These are phyloP conservation scores for Flaveria bidentis DNA, from an alignment of 129 eudicot genomes.

Conservation along the genomic window DNA sequence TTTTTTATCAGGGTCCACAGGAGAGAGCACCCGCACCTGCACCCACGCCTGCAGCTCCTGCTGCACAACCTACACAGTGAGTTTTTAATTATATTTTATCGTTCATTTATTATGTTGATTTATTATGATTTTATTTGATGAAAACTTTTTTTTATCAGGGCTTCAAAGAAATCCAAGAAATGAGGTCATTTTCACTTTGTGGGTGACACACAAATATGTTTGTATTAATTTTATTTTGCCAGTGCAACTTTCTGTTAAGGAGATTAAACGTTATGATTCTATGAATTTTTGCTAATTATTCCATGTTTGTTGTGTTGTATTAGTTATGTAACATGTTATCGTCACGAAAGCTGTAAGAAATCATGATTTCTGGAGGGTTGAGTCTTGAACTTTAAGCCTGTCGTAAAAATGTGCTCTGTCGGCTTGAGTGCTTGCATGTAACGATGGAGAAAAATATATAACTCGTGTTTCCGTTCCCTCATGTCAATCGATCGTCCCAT, in stretches of 20 bases:
- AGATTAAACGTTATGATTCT: not conserved
- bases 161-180: slow-evolving; percentile 11
- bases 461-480: too few species aligned
- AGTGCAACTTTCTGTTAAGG: not conserved
- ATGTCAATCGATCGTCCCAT: too few species aligned
- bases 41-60: not conserved
- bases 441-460: too few species aligned
- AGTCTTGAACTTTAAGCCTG: too few species aligned
- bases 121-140: not conserved
- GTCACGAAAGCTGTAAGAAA: not conserved
- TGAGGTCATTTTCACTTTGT: not conserved
- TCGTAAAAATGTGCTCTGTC: too few species aligned
- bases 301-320: not conserved
- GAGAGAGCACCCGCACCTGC: not conserved
- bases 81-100: not conserved
- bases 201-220: not conserved
- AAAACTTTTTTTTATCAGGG: not conserved
- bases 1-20: not conserved
- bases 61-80: slow-evolving; percentile 13
- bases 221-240: not conserved
- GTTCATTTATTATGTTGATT: not conserved
- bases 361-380: not conserved
- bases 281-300: not conserved
- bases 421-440: too few species aligned
- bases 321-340: not conserved